phyloP scores from a whole-genome alignment of 2,329 filamentous ascomycete genomes.

The Conoideocrella luteorostrata region DNA sequence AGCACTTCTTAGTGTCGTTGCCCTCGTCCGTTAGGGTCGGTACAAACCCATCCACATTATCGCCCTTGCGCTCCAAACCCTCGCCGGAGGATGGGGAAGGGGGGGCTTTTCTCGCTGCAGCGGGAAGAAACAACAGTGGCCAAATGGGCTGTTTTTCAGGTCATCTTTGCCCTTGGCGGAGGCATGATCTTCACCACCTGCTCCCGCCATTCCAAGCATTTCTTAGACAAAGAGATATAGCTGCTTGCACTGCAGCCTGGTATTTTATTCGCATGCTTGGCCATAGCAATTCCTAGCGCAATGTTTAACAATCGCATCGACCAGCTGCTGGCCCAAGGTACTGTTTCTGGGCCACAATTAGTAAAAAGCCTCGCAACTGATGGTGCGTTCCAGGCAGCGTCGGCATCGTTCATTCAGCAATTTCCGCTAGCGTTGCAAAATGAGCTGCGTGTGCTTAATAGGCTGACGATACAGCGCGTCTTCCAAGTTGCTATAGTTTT shows the following conservation, averaged over 20 bases:
- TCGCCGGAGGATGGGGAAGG: too few relatives aligned
- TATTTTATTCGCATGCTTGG: not conserved
- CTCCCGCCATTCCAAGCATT: not conserved
- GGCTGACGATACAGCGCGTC: not conserved
- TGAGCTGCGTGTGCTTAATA: not conserved
- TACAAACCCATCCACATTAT: too few relatives aligned
- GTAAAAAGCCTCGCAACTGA: not conserved
- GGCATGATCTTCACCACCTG: not conserved
- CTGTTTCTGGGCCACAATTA: not conserved
- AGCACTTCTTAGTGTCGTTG: too few relatives aligned
- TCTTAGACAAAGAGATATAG: not conserved
- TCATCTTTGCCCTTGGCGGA: not conserved
- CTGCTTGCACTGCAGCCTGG: not conserved
- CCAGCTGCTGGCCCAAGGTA: not conserved
- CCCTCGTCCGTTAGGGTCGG: too few relatives aligned
- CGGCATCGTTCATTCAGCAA: not conserved
- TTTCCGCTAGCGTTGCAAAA: not conserved
- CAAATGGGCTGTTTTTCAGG: not conserved
- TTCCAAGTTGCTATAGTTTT: constrained; percentile 1
- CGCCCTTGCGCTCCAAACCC: not conserved
- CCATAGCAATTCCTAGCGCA: not conserved
- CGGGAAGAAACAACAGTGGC: not conserved
- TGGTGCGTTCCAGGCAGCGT: not conserved
- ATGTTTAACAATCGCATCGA: constrained; percentile 2
- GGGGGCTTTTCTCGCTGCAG: not conserved